phyloP scores from a whole-genome alignment of 768 basidiomycete genomes.

The Macrolepiota albuminosa region DNA sequence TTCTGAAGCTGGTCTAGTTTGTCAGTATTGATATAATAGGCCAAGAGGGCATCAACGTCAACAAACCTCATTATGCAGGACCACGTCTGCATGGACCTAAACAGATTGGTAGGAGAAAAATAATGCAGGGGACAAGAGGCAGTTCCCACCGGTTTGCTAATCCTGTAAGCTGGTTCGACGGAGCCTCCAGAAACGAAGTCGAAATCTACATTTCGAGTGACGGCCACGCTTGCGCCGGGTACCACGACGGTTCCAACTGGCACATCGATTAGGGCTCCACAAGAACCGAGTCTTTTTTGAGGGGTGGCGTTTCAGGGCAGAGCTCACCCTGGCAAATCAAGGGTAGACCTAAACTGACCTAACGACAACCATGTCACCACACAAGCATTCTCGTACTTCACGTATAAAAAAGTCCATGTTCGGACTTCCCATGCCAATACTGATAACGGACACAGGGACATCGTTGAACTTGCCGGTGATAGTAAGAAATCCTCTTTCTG shows the following conservation, averaged over 20 bases:
- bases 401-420: conserved; percentile 87
- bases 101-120: conserved; percentile 3
- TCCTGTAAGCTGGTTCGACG: conserved; percentile 51
- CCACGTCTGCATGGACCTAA: conserved; percentile 57
- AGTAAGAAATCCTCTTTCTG: conserved; percentile 74
- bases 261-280: conserved; percentile 63
- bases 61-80: conserved; percentile 47
- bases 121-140: not conserved
- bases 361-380: conserved; percentile 52
- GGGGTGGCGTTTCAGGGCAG: conserved; percentile 6
- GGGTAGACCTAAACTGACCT: conserved; percentile 29
- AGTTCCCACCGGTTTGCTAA: conserved; percentile 56
- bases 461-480: conserved; percentile 64
- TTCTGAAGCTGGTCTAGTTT: conserved; percentile 36
- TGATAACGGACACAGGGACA: conserved; percentile 64
- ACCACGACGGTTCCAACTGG: conserved; percentile 76
- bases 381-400: conserved; percentile 70
- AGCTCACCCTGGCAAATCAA: conserved; percentile 1
- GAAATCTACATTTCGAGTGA: conserved; percentile 74
- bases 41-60: conserved; percentile 3
- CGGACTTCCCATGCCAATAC: conserved; percentile 80
- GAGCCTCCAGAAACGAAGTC: conserved; percentile 50
- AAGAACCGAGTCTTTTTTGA: conserved; percentile 66
- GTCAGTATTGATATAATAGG: conserved; percentile 1
- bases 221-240: conserved; percentile 61